phyloP scores from a whole-genome alignment of 768 basidiomycete species.

The Brasilioporus rufonigricans region DNA sequence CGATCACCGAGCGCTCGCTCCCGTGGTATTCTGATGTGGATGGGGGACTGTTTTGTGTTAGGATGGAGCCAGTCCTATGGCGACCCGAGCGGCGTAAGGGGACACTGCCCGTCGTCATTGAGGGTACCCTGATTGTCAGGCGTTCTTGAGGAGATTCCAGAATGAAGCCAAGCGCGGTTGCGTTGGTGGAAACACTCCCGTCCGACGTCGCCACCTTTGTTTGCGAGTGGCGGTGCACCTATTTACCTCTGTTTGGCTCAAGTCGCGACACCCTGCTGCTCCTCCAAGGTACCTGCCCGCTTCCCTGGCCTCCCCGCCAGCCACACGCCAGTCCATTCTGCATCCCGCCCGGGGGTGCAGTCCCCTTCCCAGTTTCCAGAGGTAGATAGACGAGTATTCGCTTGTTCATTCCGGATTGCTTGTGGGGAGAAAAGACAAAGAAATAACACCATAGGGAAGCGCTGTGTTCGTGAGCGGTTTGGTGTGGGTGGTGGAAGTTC shows the following conservation, averaged over 20 bases:
- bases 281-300: constrained; percentile 27
- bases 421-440: constrained; percentile 4
- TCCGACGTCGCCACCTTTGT: constrained; percentile 29
- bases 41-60: constrained; percentile 23
- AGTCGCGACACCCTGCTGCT: constrained; percentile 13
- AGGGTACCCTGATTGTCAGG: constrained; percentile 22
- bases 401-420: not conserved
- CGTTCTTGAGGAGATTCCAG: constrained; percentile 23
- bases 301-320: constrained; percentile 20
- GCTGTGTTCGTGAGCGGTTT: constrained; percentile 7
- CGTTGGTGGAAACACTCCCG: constrained; percentile 19
- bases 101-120: constrained; percentile 16
- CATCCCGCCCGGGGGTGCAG: not conserved
- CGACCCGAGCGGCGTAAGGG: constrained; percentile 28
- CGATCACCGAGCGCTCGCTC: constrained; percentile 33
- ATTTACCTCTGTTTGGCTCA: constrained; percentile 29
- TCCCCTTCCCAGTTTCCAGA: not conserved
- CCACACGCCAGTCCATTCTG: constrained; percentile 8
- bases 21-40: constrained; percentile 34
- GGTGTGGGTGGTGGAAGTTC: constrained; percentile 32
- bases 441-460: constrained; percentile 2
- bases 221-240: constrained; percentile 30
- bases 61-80: constrained; percentile 19
- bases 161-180: constrained; percentile 9
- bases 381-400: not conserved